Evolutionary conservation across 2,329 filamentous ascomycete genomes (phyloP).

Genomic region (Xylariaceae sp.): DNA sequence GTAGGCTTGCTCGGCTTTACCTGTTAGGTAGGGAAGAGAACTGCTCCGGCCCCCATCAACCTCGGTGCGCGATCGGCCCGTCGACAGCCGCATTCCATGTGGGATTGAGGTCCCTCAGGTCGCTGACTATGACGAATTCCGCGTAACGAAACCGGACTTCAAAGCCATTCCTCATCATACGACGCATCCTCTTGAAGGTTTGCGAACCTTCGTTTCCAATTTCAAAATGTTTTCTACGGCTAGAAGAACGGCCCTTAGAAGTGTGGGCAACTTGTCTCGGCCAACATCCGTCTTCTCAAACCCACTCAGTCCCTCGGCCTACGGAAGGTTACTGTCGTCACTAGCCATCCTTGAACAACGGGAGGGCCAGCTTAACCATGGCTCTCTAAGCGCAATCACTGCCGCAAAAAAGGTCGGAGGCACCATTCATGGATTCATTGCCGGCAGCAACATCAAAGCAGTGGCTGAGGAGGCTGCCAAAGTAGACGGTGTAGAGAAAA

Average conservation of each 20-base stretch:
- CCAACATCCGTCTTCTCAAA: constrained; percentile 25
- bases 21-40: too few species aligned
- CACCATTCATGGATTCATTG: constrained; percentile 79
- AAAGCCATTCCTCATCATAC: not conserved
- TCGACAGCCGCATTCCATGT: constrained; percentile 9
- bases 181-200: too few species aligned
- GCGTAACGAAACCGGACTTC: constrained; percentile 3
- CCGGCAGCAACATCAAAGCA: constrained; percentile 70
- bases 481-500: constrained; percentile 85
- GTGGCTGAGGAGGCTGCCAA: constrained; percentile 83
- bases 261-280: constrained; percentile 18
- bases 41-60: not conserved
- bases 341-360: constrained; percentile 90
- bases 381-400: constrained; percentile 79
- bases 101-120: not conserved
- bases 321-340: constrained; percentile 74
- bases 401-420: constrained; percentile 86
- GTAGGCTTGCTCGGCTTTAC: too few species aligned
- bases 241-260: constrained; percentile 21
- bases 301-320: constrained; percentile 44
- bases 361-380: constrained; percentile 78
- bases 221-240: constrained; percentile 26
- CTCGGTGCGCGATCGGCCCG: constrained; percentile 15
- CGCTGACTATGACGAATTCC: not conserved
- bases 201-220: not conserved